phyloP scores from a whole-genome alignment of 495 filamentous ascomycete species.

The Parmelia sp. region DNA sequence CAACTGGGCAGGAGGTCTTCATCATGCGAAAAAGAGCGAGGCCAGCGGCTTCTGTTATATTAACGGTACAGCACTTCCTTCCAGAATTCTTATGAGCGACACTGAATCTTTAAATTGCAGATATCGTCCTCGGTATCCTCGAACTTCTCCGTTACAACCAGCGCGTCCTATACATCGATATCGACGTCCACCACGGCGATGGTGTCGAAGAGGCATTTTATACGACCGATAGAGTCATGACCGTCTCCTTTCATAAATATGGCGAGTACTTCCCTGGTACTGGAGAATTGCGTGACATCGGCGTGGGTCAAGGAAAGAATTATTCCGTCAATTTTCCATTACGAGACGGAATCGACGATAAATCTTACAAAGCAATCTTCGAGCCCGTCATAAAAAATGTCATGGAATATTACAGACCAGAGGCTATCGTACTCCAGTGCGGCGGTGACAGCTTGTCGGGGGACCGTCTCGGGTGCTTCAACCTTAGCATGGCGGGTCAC shows the following conservation, averaged over 20 bases:
- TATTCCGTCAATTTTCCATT: constrained; percentile 97
- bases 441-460: constrained; percentile 93
- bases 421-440: constrained; percentile 94
- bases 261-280: constrained; percentile 98
- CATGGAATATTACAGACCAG: constrained; percentile 93
- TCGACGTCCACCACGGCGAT: constrained; percentile 97
- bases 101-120: constrained; percentile 37
- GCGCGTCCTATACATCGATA: constrained; percentile 94
- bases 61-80: constrained; percentile 58
- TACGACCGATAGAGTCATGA: constrained; percentile 97
- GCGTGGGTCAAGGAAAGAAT: constrained; percentile 85
- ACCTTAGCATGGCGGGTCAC: constrained; percentile 94
- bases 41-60: constrained; percentile 98
- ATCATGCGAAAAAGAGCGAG: constrained; percentile 96
- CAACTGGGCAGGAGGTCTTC: constrained; percentile 95
- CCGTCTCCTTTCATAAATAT: constrained; percentile 96
- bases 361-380: constrained; percentile 88
- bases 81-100: constrained; percentile 4
- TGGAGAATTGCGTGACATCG: constrained; percentile 90
- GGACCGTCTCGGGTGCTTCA: constrained; percentile 94
- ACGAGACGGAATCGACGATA: constrained; percentile 91
- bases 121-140: constrained; percentile 94
- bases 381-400: constrained; percentile 88
- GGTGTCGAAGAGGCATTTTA: constrained; percentile 98
- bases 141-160: constrained; percentile 92